Evolutionary conservation across 768 basidiomycete genomes (phyloP).

Genomic region (Agaricus sinodeliciosus): DNA sequence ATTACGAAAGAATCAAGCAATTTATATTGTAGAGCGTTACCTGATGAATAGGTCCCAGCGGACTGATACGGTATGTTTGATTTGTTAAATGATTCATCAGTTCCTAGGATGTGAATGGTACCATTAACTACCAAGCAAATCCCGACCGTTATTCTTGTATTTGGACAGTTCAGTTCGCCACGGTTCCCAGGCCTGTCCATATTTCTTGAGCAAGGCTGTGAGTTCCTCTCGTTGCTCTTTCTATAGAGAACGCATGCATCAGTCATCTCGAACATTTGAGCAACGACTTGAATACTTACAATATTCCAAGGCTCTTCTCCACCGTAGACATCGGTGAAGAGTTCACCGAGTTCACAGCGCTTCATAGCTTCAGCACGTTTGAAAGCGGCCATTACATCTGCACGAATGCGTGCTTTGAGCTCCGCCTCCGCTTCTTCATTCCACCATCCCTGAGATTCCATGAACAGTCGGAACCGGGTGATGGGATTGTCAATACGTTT

Average conservation of each 20-base stretch:
- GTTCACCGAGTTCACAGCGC: constrained; percentile 63
- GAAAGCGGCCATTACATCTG: constrained; percentile 73
- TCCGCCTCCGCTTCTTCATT: constrained; percentile 64
- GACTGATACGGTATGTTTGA: not conserved
- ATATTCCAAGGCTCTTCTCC: constrained; percentile 82
- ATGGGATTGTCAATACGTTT: constrained; percentile 91
- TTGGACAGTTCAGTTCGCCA: constrained; percentile 77
- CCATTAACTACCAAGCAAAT: constrained; percentile 29
- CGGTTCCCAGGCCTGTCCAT: constrained; percentile 80
- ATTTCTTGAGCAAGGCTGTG: constrained; percentile 67
- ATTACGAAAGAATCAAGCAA: too few relatives aligned
- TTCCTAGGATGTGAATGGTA: not conserved
- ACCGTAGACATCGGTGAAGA: constrained; percentile 86
- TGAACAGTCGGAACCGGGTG: constrained; percentile 74
- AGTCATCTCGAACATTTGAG: not conserved
- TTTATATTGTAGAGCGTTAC: too few relatives aligned
- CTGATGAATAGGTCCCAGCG: too few relatives aligned
- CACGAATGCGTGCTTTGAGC: constrained; percentile 60
- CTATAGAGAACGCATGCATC: constrained; percentile 29
- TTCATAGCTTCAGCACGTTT: constrained; percentile 67
- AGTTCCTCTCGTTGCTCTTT: constrained; percentile 83
- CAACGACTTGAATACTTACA: constrained; percentile 35
- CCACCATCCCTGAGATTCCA: constrained; percentile 88
- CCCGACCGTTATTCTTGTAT: constrained; percentile 68
- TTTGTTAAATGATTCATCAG: not conserved